Conservation (phyloP, 2,329 filamentous ascomycete species). For the Ophiostoma tasmaniense region DNA sequence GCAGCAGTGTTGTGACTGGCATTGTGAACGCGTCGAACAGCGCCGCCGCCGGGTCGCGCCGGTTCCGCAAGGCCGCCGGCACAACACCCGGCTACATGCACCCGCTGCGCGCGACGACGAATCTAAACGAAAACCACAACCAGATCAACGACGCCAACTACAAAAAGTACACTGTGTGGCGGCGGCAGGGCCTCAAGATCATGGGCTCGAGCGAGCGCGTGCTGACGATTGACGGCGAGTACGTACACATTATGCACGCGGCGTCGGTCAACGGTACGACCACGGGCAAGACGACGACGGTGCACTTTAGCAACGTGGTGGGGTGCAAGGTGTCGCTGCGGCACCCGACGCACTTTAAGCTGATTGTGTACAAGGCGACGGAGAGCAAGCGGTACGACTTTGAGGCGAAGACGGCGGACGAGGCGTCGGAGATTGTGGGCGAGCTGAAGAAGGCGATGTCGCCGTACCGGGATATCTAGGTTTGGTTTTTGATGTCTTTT, state of each 20-base stretch:
- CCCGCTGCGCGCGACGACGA: conserved; percentile 39
- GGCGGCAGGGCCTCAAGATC: conserved; percentile 75
- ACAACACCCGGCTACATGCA: conserved; percentile 43
- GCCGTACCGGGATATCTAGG: conserved; percentile 48
- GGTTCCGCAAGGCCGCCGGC: conserved; percentile 18
- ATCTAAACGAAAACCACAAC: conserved; percentile 27
- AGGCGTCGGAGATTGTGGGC: conserved; percentile 69
- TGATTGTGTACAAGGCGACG: conserved; percentile 61
- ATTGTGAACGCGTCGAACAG: conserved; percentile 27
- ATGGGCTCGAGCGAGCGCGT: conserved; percentile 67
- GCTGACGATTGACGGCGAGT: conserved; percentile 74
- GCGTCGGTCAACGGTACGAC: conserved; percentile 50
- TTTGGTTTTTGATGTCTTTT: not conserved
- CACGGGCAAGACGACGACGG: conserved; percentile 69
- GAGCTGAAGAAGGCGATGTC: conserved; percentile 71
- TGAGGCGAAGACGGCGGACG: conserved; percentile 61
- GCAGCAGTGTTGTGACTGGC: conserved; percentile 34
- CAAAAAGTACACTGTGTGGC: conserved; percentile 71
- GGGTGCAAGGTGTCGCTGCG: conserved; percentile 74
- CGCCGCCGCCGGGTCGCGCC: conserved; percentile 10
- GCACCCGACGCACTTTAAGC: conserved; percentile 70
- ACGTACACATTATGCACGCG: conserved; percentile 74
- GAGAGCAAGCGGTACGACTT: conserved; percentile 81
- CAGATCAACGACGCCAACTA: conserved; percentile 50
- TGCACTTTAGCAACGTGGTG: conserved; percentile 74